Percentiles rank a stretch among this genome's conserved stretches.
Conservation (phyloP, 1,139 yeast species). For the Hansenula sp. region DNA sequence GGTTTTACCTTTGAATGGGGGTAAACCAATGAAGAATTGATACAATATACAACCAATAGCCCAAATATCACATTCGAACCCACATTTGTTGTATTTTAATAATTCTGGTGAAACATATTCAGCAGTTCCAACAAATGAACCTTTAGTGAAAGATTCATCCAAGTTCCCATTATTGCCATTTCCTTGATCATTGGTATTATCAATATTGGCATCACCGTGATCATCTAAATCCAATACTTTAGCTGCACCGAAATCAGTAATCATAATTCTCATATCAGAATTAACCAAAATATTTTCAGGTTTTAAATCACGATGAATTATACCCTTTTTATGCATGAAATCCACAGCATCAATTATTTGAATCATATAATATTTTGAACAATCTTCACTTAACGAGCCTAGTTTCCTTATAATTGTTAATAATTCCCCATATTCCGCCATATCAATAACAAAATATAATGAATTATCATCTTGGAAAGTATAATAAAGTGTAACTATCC, state of each 20-base stretch:
- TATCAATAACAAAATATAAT: constrained; percentile 87
- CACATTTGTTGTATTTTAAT: constrained; percentile 63
- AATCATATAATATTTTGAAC: constrained; percentile 68
- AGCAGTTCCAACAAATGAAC: constrained; percentile 86
- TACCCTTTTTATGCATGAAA: constrained; percentile 72
- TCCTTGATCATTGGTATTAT: constrained; percentile 4
- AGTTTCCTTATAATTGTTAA: constrained; percentile 72
- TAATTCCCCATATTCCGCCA: constrained; percentile 90
- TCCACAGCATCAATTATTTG: constrained; percentile 62
- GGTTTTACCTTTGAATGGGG: constrained; percentile 77
- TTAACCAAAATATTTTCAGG: constrained; percentile 74
- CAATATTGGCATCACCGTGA: constrained; percentile 26
- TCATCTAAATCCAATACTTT: constrained; percentile 43
- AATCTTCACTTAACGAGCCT: constrained; percentile 74
- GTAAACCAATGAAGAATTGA: constrained; percentile 72
- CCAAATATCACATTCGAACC: constrained; percentile 77
- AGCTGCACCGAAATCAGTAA: constrained; percentile 83
- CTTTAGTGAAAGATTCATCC: constrained; percentile 23
- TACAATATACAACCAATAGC: constrained; percentile 77
- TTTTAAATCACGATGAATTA: constrained; percentile 76
- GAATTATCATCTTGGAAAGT: constrained; percentile 92
- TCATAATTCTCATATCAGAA: constrained; percentile 61
- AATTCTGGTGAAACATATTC: constrained; percentile 77
- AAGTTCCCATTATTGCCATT: not conserved
- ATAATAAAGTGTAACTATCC: constrained; percentile 82